phyloP scores from a whole-genome alignment of 2,329 filamentous ascomycete species.

The Epichloe baconii region DNA sequence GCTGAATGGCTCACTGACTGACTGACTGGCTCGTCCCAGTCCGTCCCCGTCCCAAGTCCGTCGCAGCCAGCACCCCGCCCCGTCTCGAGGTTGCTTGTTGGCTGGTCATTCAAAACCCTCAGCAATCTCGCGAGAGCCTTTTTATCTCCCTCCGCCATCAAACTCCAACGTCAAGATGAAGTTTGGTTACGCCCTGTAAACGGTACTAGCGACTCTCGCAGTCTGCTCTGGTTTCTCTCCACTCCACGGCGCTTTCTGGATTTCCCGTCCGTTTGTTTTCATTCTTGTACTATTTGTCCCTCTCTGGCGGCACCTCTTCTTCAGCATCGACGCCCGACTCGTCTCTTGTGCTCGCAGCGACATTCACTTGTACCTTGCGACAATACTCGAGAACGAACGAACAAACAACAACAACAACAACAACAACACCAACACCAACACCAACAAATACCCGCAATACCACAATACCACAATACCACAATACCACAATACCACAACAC shows the following conservation, averaged over 20 bases:
- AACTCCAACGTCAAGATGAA: slow-evolving; percentile 39
- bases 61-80: neutral
- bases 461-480: neutral
- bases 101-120: slow-evolving; percentile 19
- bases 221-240: slow-evolving; percentile 36
- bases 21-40: neutral
- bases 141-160: slow-evolving; percentile 28
- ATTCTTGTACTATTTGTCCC: slow-evolving; percentile 4
- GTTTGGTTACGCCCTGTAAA: slow-evolving; percentile 39
- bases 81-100: neutral
- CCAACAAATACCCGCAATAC: neutral
- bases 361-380: slow-evolving; percentile 40
- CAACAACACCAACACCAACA: neutral
- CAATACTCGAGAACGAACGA: slow-evolving; percentile 8
- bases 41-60: neutral
- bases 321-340: neutral
- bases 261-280: slow-evolving; percentile 5
- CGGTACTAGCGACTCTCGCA: slow-evolving; percentile 39
- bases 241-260: slow-evolving; percentile 23
- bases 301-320: neutral
- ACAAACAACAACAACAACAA: neutral
- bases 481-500: neutral
- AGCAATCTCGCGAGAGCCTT: slow-evolving; percentile 4
- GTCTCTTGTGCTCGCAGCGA: slow-evolving; percentile 23
- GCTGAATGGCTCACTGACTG: neutral